A percentile compares a stretch with the other conserved stretches of the same genome.
phyloP scores from a whole-genome alignment of 192 early-diverging fungal species.

The Endogone sp. region DNA sequence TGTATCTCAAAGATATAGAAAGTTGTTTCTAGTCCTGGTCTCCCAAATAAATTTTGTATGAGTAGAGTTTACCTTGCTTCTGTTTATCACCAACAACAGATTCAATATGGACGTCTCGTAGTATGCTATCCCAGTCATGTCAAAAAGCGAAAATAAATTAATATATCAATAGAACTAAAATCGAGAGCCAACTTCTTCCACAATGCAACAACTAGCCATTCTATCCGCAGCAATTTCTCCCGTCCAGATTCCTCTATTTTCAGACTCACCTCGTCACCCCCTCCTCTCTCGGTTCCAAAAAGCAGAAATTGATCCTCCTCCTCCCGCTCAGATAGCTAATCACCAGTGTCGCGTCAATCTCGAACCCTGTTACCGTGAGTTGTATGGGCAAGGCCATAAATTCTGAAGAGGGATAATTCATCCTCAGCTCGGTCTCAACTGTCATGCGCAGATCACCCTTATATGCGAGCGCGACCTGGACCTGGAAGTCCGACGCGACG shows the following conservation, averaged over 20 bases:
- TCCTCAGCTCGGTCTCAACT: constrained; percentile 60
- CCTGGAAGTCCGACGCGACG: constrained; percentile 57
- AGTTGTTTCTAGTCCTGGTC: too few relatives aligned
- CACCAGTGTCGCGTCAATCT: constrained; percentile 66
- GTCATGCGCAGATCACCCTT: constrained; percentile 71
- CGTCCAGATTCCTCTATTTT: not conserved
- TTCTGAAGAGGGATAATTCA: constrained; percentile 72
- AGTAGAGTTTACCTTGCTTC: constrained; percentile 55
- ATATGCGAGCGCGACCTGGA: constrained; percentile 59
- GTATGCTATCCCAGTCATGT: constrained; percentile 27
- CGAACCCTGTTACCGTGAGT: constrained; percentile 62
- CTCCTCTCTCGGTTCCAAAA: constrained; percentile 61
- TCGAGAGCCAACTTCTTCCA: not conserved
- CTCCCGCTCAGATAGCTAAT: constrained; percentile 55
- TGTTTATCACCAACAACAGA: constrained; percentile 63
- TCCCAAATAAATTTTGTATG: too few relatives aligned
- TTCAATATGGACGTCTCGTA: constrained; percentile 56
- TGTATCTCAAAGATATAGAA: too few relatives aligned
- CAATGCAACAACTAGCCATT: not conserved
- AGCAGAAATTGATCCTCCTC: constrained; percentile 65
- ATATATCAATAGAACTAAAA: not conserved
- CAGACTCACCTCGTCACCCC: constrained; percentile 15
- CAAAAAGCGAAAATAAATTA: not conserved
- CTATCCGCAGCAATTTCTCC: not conserved
- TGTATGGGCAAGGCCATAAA: constrained; percentile 74